Base-by-base conservation (phyloP, 371 early-diverging fungal species). In the Haplosporangium sp. region DNA sequence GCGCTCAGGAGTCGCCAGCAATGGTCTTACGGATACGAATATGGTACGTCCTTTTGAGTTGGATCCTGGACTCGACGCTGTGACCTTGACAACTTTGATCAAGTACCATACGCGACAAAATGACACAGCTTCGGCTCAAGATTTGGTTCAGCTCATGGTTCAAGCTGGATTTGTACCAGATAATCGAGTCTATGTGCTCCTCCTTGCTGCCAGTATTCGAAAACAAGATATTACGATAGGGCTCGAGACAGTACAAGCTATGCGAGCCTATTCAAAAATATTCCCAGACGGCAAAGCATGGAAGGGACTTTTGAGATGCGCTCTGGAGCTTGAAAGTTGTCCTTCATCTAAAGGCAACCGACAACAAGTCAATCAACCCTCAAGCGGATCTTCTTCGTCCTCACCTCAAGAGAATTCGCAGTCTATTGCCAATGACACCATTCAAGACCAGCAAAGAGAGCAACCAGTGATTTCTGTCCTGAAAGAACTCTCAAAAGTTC, bases 221-320 rank as follows among this genome's bases (percentile, higher is more conserved):
- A 61, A 58, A 34, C 56, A 56, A 34, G 74, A 74, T 47, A 67
- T 71, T 45, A 35, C 38, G 0, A 13, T 69, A 4, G 81, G 81
- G 3, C 13, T 79, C 57, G 27, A 39, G 0, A 60, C 55, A 1
- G 10, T 79, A 0, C 71, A 69, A 13, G 55, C 69, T 5, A 79
- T 74, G 72, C 48, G 81, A 11, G 48, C 56, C 3, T 40, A 71
- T 3, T 62, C 71, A 8, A 63, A 71, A n/a, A 52, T 63, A 8
- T 42, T 57, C 9, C 71, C 71, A 0, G 81, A 79, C 47, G 74
- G 74, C 38, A 74, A 74, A 52, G 74, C 81, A 15, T 79, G 81
- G 81, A 79, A 79, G 61, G 81, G 81, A 3, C 50, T 79, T 10
- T 34, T 79, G 45, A 55, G 69, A 39, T 71, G 71, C 9, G 81